Conservation (phyloP, 1,284 basidiomycete genomes). For the Phenoliferia sp. region DNA sequence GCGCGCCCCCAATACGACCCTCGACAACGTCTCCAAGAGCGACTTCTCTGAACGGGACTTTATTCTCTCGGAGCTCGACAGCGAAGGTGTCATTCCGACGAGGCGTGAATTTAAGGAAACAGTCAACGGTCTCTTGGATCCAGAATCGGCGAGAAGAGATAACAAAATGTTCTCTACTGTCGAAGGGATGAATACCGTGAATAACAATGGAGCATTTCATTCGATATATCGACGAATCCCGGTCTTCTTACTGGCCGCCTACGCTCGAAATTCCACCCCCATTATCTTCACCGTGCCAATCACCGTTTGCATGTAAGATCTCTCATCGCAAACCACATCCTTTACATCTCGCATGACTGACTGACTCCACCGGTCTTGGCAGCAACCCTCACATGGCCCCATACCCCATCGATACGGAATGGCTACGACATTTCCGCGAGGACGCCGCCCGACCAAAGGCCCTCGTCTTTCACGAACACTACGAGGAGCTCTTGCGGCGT, state of each 20-base stretch:
- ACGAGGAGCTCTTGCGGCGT: not conserved
- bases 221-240: not conserved
- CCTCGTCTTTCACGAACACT: not conserved
- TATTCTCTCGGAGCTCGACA: not conserved
- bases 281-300: not conserved
- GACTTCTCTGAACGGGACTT: not conserved
- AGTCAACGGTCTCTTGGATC: not conserved
- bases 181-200: not conserved
- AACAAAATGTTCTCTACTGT: not conserved
- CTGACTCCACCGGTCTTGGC: not conserved
- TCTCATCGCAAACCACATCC: not conserved
- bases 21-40: not conserved
- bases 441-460: not conserved
- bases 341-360: not conserved
- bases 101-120: not conserved
- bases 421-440: not conserved
- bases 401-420: not conserved
- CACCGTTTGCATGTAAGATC: not conserved
- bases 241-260: not conserved
- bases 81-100: not conserved
- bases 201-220: not conserved
- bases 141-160: not conserved
- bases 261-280: not conserved
- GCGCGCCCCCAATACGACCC: not conserved
- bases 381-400: not conserved